Evolutionary conservation across 2,329 filamentous ascomycete genomes (phyloP).

Genomic region (Aspergillus calidoustus): DNA sequence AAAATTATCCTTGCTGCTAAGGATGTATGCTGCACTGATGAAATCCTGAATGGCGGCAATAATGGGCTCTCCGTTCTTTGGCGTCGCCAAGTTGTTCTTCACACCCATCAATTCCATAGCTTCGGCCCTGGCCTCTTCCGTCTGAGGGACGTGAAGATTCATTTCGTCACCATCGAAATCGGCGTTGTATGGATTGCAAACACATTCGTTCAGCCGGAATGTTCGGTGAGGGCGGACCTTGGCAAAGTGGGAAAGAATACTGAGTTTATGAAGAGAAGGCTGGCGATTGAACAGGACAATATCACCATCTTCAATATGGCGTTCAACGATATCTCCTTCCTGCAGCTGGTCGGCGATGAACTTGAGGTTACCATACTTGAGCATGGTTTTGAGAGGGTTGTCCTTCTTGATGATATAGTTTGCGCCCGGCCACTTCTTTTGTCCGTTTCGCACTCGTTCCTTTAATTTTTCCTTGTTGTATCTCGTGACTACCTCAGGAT

Average conservation of each 20-base stretch:
- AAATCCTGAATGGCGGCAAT: slow-evolving; percentile 99
- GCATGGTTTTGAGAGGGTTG: slow-evolving; percentile 70
- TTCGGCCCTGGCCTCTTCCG: slow-evolving; percentile 92
- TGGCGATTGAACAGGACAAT: slow-evolving; percentile 98
- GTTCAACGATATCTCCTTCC: slow-evolving; percentile 87
- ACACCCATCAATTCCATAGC: slow-evolving; percentile 97
- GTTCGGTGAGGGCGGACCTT: slow-evolving; percentile 95
- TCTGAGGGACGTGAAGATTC: slow-evolving; percentile 98
- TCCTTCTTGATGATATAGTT: slow-evolving; percentile 78
- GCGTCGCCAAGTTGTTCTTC: slow-evolving; percentile 92
- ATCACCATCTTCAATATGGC: slow-evolving; percentile 93
- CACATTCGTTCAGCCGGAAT: slow-evolving; percentile 96
- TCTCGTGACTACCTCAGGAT: slow-evolving; percentile 83
- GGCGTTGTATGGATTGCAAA: slow-evolving; percentile 96
- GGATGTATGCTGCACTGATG: slow-evolving; percentile 89
- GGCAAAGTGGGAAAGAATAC: slow-evolving; percentile 94
- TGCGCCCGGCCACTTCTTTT: slow-evolving; percentile 82
- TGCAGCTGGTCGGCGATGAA: slow-evolving; percentile 74
- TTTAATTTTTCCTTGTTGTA: slow-evolving; percentile 85
- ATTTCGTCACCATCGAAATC: slow-evolving; percentile 99
- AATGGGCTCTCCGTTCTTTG: slow-evolving; percentile 96
- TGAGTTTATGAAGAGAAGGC: slow-evolving; percentile 95
- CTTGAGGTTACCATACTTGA: slow-evolving; percentile 75
- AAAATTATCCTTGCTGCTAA: slow-evolving; percentile 92
- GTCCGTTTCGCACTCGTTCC: slow-evolving; percentile 74